Conservation (phyloP, 2,329 filamentous ascomycete species). For the Diaporthe destruens region DNA sequence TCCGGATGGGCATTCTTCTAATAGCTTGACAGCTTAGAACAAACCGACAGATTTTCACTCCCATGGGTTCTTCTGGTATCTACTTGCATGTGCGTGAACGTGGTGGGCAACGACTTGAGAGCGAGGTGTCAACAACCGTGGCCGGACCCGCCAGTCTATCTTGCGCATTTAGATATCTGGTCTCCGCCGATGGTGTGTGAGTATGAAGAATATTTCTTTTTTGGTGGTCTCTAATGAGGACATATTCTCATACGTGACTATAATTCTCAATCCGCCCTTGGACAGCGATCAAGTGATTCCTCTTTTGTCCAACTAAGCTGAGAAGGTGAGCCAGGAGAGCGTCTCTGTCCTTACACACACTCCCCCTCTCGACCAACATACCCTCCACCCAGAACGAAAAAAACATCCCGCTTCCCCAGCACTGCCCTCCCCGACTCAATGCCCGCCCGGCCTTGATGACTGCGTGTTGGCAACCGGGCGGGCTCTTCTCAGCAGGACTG, state of each 20-base stretch:
- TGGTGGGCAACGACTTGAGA: conserved; percentile 7
- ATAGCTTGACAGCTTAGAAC: conserved; percentile 32
- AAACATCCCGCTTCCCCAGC: background rate
- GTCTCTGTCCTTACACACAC: background rate
- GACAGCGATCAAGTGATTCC: no score
- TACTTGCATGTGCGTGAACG: background rate
- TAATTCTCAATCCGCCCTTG: no score
- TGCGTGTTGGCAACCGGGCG: background rate
- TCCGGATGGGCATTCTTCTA: conserved; percentile 22
- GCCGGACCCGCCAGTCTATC: background rate
- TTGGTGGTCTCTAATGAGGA: background rate
- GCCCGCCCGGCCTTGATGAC: background rate
- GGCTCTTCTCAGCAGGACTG: conserved; percentile 11
- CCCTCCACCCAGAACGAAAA: background rate
- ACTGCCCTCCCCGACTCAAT: background rate
- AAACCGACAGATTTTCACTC: conserved; percentile 18
- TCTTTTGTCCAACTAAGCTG: background rate
- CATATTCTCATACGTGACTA: background rate
- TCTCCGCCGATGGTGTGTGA: background rate
- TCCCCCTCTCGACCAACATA: background rate
- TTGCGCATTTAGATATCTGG: background rate
- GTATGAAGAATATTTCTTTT: conserved; percentile 29
- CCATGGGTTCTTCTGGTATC: background rate
- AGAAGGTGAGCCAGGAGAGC: background rate
- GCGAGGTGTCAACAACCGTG: background rate